Percentiles rank a stretch among this genome's conserved stretches.
These are phyloP conservation scores for Benincasa hispida DNA, from an alignment of 306 rosid species.

Conservation along the genomic window DNA sequence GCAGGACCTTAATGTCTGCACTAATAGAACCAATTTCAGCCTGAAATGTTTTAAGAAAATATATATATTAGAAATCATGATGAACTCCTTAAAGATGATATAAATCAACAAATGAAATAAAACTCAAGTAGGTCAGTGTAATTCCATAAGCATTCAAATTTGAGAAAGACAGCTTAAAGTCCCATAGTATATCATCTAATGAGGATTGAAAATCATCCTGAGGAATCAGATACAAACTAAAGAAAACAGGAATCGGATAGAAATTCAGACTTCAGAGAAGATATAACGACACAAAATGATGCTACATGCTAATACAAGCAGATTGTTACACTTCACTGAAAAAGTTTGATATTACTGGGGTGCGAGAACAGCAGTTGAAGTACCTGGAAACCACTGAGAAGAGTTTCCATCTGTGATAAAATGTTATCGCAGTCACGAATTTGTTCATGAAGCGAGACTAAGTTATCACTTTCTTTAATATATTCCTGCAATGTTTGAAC, in stretches of 20 bases:
- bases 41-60: constrained; percentile 22
- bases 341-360: background rate
- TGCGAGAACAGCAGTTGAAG: background rate
- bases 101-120: background rate
- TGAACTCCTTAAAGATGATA: background rate
- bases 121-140: background rate
- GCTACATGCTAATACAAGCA: background rate
- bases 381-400: constrained; percentile 95
- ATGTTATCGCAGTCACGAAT: constrained; percentile 91
- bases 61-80: background rate
- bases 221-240: background rate
- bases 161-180: background rate
- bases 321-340: background rate
- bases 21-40: constrained; percentile 93
- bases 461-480: constrained; percentile 84
- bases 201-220: background rate
- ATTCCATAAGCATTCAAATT: background rate
- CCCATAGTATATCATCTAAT: background rate
- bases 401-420: constrained; percentile 96
- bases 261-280: background rate
- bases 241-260: background rate
- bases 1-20: constrained; percentile 91
- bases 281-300: background rate
- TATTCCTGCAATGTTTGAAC: constrained; percentile 56
- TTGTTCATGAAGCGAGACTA: constrained; percentile 94